A percentile compares a stretch with the other conserved stretches of the same genome.
These are phyloP conservation scores for Rhodotorula paludigena DNA, from an alignment of 768 basidiomycete genomes.

Conservation along the genomic window DNA sequence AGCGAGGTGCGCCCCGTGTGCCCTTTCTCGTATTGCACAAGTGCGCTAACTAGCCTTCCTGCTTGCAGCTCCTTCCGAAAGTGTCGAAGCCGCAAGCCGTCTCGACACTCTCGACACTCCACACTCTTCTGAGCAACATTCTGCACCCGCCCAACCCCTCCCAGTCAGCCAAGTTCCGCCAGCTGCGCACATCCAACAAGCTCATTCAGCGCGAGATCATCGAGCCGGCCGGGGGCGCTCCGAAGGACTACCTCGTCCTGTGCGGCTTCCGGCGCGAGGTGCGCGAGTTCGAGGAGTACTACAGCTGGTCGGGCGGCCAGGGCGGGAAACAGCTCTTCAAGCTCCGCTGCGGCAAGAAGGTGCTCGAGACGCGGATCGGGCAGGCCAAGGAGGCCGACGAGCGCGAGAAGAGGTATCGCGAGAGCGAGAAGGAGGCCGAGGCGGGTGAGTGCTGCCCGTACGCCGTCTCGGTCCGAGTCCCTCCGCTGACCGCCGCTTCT, in stretches of 20 bases:
- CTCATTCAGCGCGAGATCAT: slow-evolving; percentile 17
- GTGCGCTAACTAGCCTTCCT: background rate
- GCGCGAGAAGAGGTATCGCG: slow-evolving; percentile 28
- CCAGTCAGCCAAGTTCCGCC: slow-evolving; percentile 28
- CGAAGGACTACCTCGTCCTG: slow-evolving; percentile 19
- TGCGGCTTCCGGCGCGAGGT: slow-evolving; percentile 6
- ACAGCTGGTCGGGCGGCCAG: slow-evolving; percentile 13
- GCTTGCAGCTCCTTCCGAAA: slow-evolving; percentile 28
- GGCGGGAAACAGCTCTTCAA: slow-evolving; percentile 17
- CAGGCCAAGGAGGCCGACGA: slow-evolving; percentile 28
- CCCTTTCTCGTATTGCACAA: background rate
- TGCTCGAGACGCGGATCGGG: slow-evolving; percentile 4
- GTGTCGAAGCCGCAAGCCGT: slow-evolving; percentile 27
- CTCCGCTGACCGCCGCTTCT: too few relatives aligned
- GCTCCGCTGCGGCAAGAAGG: slow-evolving; percentile 13
- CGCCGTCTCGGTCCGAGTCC: background rate
- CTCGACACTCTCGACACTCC: slow-evolving; percentile 29
- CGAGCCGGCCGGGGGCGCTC: slow-evolving; percentile 6
- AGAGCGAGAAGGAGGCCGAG: slow-evolving; percentile 28
- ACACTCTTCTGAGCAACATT: slow-evolving; percentile 22
- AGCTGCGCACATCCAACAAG: slow-evolving; percentile 30
- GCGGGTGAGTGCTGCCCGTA: slow-evolving; percentile 18
- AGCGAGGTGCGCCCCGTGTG: background rate
- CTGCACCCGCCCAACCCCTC: slow-evolving; percentile 31
- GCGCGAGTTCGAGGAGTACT: slow-evolving; percentile 16